Evolutionary conservation across 2,329 filamentous ascomycete genomes (phyloP), one percentile per base, ranked within the genome.

Genomic region (Amauroascus verrucosus): DNA sequence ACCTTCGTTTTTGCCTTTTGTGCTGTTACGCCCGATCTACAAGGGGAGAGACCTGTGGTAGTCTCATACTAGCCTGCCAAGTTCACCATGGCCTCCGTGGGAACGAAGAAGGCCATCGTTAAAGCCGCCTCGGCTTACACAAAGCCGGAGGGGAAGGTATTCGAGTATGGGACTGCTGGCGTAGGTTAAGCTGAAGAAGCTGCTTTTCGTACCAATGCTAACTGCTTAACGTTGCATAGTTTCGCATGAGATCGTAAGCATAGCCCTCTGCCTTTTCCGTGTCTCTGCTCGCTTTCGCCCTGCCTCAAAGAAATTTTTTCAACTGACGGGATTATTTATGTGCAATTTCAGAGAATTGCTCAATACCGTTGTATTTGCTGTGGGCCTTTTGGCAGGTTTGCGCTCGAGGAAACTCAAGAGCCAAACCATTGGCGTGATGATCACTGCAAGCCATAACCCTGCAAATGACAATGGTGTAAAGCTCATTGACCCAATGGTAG

Each of bases 401-500:
- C 85, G 93, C 58, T 96, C 89, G 60, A 86, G 88, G 67, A 94
- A 93, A 72, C 81, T 94, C 62, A 84, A 85, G 68, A 85, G 89
- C 59, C 87, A 94, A 75, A 85, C 88, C 63, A 95, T 98, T 65
- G 93, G 93, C 65, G 85, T 98, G 61, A 95, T 95, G 89, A 86
- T 95, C 69, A 95, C 89, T 40, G 89, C 89, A 58, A 94, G 87
- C 65, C 89, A 95, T 77, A 95, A 95, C 72, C 87, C 87, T 16
- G 85, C 89, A 32, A 78, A 82, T 62, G 89, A 95, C 72, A 95
- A 95, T 70, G 89, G 89, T 49, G 85, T 95, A 69, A 95, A 95
- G 78, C 82, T 98, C 61, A 88, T 98, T 58, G 93, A 98, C 70
- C 93, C 93, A 11, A 86, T 95, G 84, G 80, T 83, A 65, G 38